These are phyloP conservation scores for Malus sylvestris DNA, from an alignment of 306 rosid species.

Conservation along the genomic window DNA sequence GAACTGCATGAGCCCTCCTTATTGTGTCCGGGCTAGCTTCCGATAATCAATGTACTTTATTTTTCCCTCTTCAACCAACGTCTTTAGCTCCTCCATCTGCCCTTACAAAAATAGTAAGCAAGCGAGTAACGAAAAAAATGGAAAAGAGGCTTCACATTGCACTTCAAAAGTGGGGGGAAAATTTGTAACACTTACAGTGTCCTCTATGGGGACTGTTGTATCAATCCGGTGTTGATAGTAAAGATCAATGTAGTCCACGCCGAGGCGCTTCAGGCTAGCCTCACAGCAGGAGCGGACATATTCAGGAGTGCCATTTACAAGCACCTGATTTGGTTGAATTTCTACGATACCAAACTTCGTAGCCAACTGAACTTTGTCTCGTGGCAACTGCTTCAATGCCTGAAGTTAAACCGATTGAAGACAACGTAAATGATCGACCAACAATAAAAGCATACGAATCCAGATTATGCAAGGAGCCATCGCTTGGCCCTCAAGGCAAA, in stretches of 20 bases:
- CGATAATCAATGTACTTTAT: slow-evolving; percentile 54
- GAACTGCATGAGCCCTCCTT: slow-evolving; percentile 72
- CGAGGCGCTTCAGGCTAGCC: slow-evolving; percentile 72
- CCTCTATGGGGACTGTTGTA: slow-evolving; percentile 70
- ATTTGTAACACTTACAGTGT: slow-evolving; percentile 43
- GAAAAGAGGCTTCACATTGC: neutral
- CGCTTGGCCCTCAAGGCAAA: neutral
- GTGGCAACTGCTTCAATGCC: slow-evolving; percentile 62
- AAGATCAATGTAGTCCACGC: slow-evolving; percentile 67
- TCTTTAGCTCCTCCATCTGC: slow-evolving; percentile 18
- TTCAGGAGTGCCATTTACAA: slow-evolving; percentile 68
- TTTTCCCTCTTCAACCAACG: slow-evolving; percentile 53
- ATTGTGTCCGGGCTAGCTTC: slow-evolving; percentile 65
- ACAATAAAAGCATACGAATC: neutral
- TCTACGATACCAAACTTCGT: slow-evolving; percentile 68
- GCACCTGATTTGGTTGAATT: slow-evolving; percentile 10
- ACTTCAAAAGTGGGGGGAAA: neutral
- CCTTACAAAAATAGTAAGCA: neutral
- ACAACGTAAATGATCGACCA: neutral
- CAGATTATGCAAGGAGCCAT: no score
- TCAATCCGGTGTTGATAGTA: slow-evolving; percentile 79
- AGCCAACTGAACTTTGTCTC: slow-evolving; percentile 70
- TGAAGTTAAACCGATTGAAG: slow-evolving; percentile 3
- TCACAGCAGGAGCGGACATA: slow-evolving; percentile 74
- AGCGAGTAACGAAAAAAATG: neutral